Conservation (phyloP, 2,329 filamentous ascomycete genomes). For the Pezicula carpinea region DNA sequence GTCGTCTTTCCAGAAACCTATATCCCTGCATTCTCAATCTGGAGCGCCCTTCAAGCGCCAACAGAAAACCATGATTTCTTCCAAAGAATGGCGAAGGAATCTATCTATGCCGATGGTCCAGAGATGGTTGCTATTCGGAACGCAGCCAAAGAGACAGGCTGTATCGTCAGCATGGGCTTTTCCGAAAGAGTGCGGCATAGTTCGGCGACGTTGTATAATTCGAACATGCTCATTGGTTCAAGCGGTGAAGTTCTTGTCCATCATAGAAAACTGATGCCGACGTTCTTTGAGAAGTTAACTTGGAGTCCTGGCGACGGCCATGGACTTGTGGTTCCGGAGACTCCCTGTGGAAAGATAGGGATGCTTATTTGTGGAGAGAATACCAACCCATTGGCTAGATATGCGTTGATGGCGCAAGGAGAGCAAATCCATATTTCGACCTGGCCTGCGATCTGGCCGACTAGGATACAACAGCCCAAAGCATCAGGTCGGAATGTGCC, state of each 20-base stretch:
- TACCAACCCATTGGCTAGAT: slow-evolving; percentile 50
- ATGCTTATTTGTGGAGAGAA: slow-evolving; percentile 53
- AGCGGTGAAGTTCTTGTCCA: slow-evolving; percentile 43
- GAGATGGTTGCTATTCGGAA: slow-evolving; percentile 38
- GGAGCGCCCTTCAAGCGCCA: slow-evolving; percentile 42
- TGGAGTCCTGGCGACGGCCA: slow-evolving; percentile 49
- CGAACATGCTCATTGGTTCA: slow-evolving; percentile 41
- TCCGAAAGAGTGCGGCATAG: slow-evolving; percentile 42
- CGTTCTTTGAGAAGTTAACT: slow-evolving; percentile 52
- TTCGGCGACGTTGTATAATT: slow-evolving; percentile 45
- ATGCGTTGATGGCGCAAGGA: slow-evolving; percentile 47
- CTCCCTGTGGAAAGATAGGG: slow-evolving; percentile 41
- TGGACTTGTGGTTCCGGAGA: slow-evolving; percentile 43
- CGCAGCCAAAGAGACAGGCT: slow-evolving; percentile 31
- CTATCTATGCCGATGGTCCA: slow-evolving; percentile 39
- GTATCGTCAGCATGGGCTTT: slow-evolving; percentile 45
- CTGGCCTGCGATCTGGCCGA: slow-evolving; percentile 53
- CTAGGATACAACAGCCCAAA: slow-evolving; percentile 20
- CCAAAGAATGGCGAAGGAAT: slow-evolving; percentile 39
- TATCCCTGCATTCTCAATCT: slow-evolving; percentile 49
- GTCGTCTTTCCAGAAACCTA: slow-evolving; percentile 50
- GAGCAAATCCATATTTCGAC: slow-evolving; percentile 51
- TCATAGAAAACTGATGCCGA: slow-evolving; percentile 50
- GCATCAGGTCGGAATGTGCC: background rate
- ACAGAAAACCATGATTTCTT: slow-evolving; percentile 47